Base-by-base conservation (phyloP, 148 eudicot species). In the Arctostaphylos glauca region DNA sequence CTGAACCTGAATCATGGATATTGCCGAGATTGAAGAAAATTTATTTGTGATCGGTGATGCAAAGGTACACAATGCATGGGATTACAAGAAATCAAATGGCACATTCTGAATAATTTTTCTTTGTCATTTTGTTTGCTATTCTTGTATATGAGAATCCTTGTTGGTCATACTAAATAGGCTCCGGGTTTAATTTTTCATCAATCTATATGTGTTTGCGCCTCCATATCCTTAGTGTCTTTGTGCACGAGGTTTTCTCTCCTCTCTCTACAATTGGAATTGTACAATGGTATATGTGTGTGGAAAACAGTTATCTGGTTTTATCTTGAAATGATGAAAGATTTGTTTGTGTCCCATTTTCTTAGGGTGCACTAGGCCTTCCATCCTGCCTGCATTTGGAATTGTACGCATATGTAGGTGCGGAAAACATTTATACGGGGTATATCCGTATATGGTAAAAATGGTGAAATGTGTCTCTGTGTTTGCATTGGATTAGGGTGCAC, bases 21-120 rank as follows among this genome's bases (percentile, higher is more conserved):
- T 80, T 83, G 83, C 89, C 46, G 98, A 95, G 85, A 79, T 90
- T 76, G 98, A 93, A 84, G 98, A 95, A 78, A 92, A 56, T 74
- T 88, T 95, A 50, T 88, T 90, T 71, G 87, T 94, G 4, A 84
- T 93, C 31, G 93, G 97, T 77, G 96, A 95, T 88, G 91, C 98
- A 79, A 95, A 95, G 98, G 98, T 95, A 89, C 54, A 56, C 55
- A 50, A 31, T 23, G 15, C 19, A 21, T 9, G 38, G 41, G 12
- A 72, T 38, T 44, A 43, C 38, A 44, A 54, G 23, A 64, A 19
- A 18, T 44, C 19, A 80, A n/a, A 72, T 43, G 2, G 50, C 25
- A 9, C 50, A 53, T 71, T 50, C 5, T 54, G 12, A 53, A 44
- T 10, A 18, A 3, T 54, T 5, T 5, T 43, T 55, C 14, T 4